These are phyloP conservation scores for Salvia rosmarinus DNA, from an alignment of 257 asterid genomes.

Conservation along the genomic window DNA sequence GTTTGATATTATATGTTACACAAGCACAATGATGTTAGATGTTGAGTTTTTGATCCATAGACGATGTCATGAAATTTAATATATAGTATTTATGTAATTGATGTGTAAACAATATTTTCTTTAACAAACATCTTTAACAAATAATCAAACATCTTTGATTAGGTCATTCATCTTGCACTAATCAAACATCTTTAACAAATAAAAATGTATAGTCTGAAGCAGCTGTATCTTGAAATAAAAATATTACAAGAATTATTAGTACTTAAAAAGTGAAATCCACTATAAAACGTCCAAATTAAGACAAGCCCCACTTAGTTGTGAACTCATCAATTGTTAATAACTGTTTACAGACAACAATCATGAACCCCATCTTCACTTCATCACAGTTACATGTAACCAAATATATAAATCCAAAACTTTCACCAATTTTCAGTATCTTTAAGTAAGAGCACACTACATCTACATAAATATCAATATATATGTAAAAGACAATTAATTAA, in stretches of 20 bases:
- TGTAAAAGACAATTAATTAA: not conserved
- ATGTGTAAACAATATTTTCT: too few species aligned
- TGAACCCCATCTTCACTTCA: slow-evolving; percentile 28
- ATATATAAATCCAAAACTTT: not conserved
- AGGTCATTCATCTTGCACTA: too few species aligned
- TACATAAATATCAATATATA: not conserved
- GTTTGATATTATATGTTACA: too few species aligned
- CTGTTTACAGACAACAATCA: slow-evolving; percentile 20
- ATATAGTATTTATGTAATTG: too few species aligned
- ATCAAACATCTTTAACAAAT: too few species aligned
- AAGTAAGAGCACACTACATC: not conserved
- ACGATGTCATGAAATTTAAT: too few species aligned
- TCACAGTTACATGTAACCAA: not conserved
- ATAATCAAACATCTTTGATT: too few species aligned
- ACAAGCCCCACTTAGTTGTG: slow-evolving; percentile 28
- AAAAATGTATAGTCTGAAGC: too few species aligned
- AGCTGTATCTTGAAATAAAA: not conserved
- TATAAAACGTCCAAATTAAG: slow-evolving; percentile 11
- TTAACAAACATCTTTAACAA: too few species aligned
- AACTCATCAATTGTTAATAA: not conserved
- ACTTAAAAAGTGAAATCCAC: not conserved
- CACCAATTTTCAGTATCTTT: not conserved
- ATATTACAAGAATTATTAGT: not conserved
- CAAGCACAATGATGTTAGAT: too few species aligned
- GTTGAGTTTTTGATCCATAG: too few species aligned